Evolutionary conservation across 306 rosid genomes (phyloP).

Genomic region (Datisca glomerata): DNA sequence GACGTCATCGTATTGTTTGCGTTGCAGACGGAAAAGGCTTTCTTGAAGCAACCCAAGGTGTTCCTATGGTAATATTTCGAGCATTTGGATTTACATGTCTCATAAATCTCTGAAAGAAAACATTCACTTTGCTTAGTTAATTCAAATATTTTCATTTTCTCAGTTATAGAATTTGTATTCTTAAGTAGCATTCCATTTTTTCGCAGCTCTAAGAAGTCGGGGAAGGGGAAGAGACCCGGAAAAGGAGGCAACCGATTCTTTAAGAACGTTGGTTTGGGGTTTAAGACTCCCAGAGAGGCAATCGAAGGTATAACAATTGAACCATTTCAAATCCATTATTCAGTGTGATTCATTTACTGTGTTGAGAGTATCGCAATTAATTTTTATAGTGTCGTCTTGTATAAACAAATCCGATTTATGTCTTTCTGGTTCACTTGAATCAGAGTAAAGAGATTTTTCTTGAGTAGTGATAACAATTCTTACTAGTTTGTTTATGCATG

Average conservation of each 20-base stretch:
- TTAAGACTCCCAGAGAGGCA: constrained; percentile 58
- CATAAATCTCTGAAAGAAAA: not conserved
- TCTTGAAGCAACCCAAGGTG: constrained; percentile 67
- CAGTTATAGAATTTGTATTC: not conserved
- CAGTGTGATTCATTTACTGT: not conserved
- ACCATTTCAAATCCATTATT: not conserved
- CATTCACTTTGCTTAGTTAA: no score
- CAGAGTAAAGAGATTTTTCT: no score
- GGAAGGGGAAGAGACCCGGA: constrained; percentile 56
- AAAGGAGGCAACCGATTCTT: constrained; percentile 54
- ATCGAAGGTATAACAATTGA: constrained; percentile 25
- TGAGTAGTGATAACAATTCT: no score
- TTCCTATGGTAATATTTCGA: constrained; percentile 29
- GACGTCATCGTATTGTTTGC: not conserved
- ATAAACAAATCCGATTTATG: no score
- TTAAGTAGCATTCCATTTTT: not conserved
- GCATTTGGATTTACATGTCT: not conserved
- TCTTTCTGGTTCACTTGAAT: no score
- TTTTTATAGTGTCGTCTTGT: no score
- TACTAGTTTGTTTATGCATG: no score
- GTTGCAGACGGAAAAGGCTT: constrained; percentile 63
- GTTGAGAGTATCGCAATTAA: not conserved
- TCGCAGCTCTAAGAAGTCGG: constrained; percentile 43
- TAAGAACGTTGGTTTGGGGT: constrained; percentile 50
- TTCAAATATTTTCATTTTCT: not conserved